Percentiles rank a stretch among this genome's conserved stretches.
Evolutionary conservation across 345 rosid species (phyloP).

Genomic region (Eucalyptus pauciflora): DNA sequence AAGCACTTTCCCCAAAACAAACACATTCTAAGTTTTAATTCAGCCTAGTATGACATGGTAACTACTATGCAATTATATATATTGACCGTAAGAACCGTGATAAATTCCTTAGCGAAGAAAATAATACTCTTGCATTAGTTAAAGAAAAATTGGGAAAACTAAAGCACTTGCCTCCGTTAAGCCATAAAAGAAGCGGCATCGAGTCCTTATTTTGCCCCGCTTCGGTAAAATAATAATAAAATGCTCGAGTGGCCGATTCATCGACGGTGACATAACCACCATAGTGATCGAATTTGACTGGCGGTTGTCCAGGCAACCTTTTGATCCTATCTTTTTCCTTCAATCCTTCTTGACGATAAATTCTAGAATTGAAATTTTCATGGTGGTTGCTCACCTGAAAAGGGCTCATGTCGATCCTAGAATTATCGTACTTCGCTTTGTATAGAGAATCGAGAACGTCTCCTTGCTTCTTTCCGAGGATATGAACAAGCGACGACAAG

Average conservation of each 20-base stretch:
- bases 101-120: too few species aligned
- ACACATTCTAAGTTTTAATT: too few species aligned
- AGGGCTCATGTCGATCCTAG: background rate
- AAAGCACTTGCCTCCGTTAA: constrained; percentile 52
- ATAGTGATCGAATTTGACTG: constrained; percentile 34
- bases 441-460: constrained; percentile 9
- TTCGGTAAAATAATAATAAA: constrained; percentile 63
- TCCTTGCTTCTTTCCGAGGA: background rate
- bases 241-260: constrained; percentile 38
- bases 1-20: too few species aligned
- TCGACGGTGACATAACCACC: constrained; percentile 65
- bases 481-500: background rate
- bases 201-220: constrained; percentile 19
- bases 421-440: constrained; percentile 3
- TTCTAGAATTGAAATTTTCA: background rate
- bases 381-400: background rate
- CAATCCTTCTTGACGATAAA: constrained; percentile 12
- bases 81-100: too few species aligned
- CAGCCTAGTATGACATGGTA: too few species aligned
- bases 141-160: background rate
- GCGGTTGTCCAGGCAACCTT: constrained; percentile 54
- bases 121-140: too few species aligned
- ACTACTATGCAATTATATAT: too few species aligned
- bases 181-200: constrained; percentile 77
- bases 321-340: constrained; percentile 13